Percentiles rank a stretch among this genome's conserved stretches.
These are phyloP conservation scores for Diutina ranongensis DNA, from an alignment of 1,139 yeast genomes.

Conservation along the genomic window DNA sequence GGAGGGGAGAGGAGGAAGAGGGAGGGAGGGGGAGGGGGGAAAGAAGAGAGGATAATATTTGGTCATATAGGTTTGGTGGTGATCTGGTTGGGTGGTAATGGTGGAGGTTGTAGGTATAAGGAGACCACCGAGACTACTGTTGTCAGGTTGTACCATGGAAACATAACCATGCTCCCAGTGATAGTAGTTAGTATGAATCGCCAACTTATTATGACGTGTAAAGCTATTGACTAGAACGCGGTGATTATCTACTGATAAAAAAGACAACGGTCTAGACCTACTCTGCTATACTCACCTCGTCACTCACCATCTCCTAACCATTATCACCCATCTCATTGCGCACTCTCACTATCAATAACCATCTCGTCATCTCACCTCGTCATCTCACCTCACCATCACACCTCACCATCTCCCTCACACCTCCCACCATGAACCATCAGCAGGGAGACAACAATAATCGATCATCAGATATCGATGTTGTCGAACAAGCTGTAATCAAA, in stretches of 20 bases:
- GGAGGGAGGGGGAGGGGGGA: background rate
- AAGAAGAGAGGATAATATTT: background rate
- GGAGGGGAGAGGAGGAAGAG: background rate
- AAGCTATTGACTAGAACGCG: too few relatives aligned
- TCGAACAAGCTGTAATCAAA: constrained; percentile 63
- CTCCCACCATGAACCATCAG: background rate
- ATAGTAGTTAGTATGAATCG: too few relatives aligned
- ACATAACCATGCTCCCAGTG: too few relatives aligned
- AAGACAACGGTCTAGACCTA: too few relatives aligned
- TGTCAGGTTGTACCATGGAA: background rate
- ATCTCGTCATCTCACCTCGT: too few relatives aligned
- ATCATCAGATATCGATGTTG: constrained; percentile 21
- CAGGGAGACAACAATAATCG: background rate
- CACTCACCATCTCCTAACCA: too few relatives aligned
- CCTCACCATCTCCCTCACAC: background rate
- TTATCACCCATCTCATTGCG: too few relatives aligned
- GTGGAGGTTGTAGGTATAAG: background rate
- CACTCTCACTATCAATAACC: too few relatives aligned
- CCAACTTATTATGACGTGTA: too few relatives aligned
- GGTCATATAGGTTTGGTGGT: background rate
- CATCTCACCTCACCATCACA: background rate
- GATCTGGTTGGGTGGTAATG: background rate
- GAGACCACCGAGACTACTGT: background rate
- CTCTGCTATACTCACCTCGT: too few relatives aligned
- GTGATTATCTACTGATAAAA: too few relatives aligned